A percentile compares a stretch with the other conserved stretches of the same genome.
Conservation (phyloP, 805 yeast species). For the Brettanomyces naardenensis region DNA sequence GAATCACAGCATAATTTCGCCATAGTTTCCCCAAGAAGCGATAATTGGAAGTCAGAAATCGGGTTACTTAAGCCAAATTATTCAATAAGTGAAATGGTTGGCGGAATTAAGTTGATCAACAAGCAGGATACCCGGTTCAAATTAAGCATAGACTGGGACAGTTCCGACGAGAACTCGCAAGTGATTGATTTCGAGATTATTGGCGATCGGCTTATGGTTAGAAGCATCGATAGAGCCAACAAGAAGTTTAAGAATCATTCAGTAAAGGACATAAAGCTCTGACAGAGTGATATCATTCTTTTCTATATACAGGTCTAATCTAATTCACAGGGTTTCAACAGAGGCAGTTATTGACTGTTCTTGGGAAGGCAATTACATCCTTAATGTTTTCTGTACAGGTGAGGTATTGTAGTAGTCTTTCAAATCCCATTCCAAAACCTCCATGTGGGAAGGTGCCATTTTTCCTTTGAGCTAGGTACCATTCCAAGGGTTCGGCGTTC, state of each 20-base stretch:
- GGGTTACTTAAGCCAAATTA: constrained; percentile 14
- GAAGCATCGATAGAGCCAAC: constrained; percentile 75
- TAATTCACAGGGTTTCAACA: constrained; percentile 25
- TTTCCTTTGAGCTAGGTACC: constrained; percentile 72
- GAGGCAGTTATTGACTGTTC: constrained; percentile 51
- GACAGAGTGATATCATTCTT: not conserved
- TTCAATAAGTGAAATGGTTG: constrained; percentile 30
- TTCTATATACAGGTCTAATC: not conserved
- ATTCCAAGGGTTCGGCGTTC: constrained; percentile 52
- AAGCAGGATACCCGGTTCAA: constrained; percentile 62
- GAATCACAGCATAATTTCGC: constrained; percentile 72
- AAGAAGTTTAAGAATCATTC: constrained; percentile 78
- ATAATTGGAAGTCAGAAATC: constrained; percentile 28
- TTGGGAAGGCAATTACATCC: constrained; percentile 83
- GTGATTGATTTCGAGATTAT: constrained; percentile 49
- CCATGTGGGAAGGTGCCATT: constrained; percentile 91
- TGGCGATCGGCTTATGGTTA: constrained; percentile 71
- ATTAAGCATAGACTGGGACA: constrained; percentile 32
- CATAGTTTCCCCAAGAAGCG: constrained; percentile 41
- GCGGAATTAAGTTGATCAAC: constrained; percentile 59
- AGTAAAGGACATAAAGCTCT: constrained; percentile 30
- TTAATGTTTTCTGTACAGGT: constrained; percentile 71
- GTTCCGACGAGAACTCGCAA: constrained; percentile 21
- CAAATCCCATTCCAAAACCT: constrained; percentile 95
- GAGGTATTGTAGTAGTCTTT: constrained; percentile 69